Evolutionary conservation across 2,329 filamentous ascomycete species (phyloP), one percentile per base, ranked within the genome.

Genomic region (Aspergillus latus): DNA sequence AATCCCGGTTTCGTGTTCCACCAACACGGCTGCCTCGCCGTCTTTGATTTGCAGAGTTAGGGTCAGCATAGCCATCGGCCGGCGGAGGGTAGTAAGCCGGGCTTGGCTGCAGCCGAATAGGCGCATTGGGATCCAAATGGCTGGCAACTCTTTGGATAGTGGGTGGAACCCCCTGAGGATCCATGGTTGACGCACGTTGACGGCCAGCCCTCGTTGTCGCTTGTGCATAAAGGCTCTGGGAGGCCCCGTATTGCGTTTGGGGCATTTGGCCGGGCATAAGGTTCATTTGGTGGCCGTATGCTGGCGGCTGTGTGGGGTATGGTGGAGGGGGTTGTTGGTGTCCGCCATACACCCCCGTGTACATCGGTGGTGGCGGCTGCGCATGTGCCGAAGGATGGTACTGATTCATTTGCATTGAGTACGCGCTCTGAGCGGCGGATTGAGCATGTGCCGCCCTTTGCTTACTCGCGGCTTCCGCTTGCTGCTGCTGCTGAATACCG

Each of bases 51-150:
- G 80, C 78, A 26, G 84, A 79, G 57, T 82, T 84, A 48, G 86
- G 82, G 59, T 89, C 84, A 7, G 85, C 82, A 66, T 90, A 86
- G 8, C 91, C 90, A 62, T 97, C 93, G 5, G 89, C 86, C 1
- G 93, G 90, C 16, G 94, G 94, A 9, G 94, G 94, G 66, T 97
- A 99, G 74, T 99, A 99, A 1, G 94, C 94, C 4, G 94, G 94
- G 65, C 92, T 97, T 2, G 94, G 94, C 71, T 99, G 94, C 55
- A 97, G 76, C 49, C 94, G 85, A 67, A 99, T 97, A 0, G 94
- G 94, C 58, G 92, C 90, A 66, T 86, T 97, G 1, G 94, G 94
- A 69, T 99, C 94, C 44, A 99, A 83, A 74, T 97, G 93, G 71
- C 92, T 96, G 42, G 94, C 94, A 21, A 99, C 94, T 65, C 94